A percentile compares a stretch with the other conserved stretches of the same genome.
phyloP scores from a whole-genome alignment of 2,329 filamentous ascomycete genomes.

The Colletotrichum somersetense region DNA sequence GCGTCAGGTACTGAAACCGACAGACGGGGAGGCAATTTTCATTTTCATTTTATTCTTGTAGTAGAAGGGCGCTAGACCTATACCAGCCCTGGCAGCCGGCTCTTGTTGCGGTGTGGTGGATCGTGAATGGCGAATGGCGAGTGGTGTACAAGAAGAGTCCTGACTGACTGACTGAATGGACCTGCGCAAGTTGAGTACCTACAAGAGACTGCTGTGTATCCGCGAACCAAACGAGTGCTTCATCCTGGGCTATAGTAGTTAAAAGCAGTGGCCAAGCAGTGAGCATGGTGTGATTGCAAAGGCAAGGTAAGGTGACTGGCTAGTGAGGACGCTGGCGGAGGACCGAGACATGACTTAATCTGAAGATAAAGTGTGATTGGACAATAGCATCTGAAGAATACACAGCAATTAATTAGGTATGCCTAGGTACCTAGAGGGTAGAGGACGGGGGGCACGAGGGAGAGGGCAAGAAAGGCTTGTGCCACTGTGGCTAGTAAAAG shows the following conservation, averaged over 20 bases:
- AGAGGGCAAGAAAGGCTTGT: constrained; percentile 13
- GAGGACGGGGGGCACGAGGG: not conserved
- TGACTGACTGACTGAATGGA: not conserved
- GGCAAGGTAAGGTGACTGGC: not conserved
- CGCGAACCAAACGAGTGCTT: constrained; percentile 1
- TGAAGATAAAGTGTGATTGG: constrained; percentile 19
- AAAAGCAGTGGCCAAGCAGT: not conserved
- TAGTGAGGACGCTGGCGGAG: constrained; percentile 9
- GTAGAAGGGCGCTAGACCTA: constrained; percentile 8
- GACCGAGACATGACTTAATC: constrained; percentile 9
- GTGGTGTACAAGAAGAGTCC: not conserved
- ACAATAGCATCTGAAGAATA: constrained; percentile 28
- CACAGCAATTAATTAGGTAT: not conserved
- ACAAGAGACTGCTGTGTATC: constrained; percentile 2
- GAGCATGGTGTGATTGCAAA: not conserved
- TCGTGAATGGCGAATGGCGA: not conserved
- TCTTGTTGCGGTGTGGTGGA: not conserved
- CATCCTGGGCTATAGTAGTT: not conserved
- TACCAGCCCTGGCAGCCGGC: not conserved
- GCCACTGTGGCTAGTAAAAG: not conserved
- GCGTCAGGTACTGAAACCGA: constrained; percentile 1
- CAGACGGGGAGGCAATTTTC: not conserved
- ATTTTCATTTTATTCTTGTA: too few species aligned
- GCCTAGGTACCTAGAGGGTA: not conserved
- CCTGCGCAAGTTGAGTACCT: not conserved